Base-by-base conservation (phyloP, 441 rosid genomes). In the Arabidopsis hybrid region DNA sequence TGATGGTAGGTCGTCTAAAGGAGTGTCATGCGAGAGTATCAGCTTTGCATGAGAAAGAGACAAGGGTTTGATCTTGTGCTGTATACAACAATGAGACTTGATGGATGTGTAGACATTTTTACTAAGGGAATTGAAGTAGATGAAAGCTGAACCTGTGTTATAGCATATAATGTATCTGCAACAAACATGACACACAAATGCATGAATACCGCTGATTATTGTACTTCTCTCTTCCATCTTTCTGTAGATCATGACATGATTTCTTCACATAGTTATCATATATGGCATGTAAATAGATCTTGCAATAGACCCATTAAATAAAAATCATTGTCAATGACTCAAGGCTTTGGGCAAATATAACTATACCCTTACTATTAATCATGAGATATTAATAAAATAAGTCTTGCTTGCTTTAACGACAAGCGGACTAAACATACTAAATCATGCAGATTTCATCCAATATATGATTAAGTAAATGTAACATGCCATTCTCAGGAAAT, bases 1-100 rank as follows among this genome's bases (percentile, higher is more conserved):
- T 17, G 87, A 80, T 66, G 76, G 66, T 34, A 68, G 71, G 29
- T 78, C 75, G 39, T 57, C 75, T 42, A 73, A 61, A 55, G 81
- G 78, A 57, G 46, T 39, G 8, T 78, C 81, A 47, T 21, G 49
- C 35, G 81, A 78, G 50, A 72, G 65, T 35, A 62, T 78, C 58
- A 73, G 68, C 60, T 26, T 73, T 13, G 35, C 32, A 11, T 72
- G 42, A 78, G n/a, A 34, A 49, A 49, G 14, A 40, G n/a, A 53
- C 8, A 6, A 43, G 52, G 16, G 38, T 55, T 42, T 8, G 6
- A 45, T 49, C 42, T 59, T 51, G 39, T 42, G 52, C 7, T 50
- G 73, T 53, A 35, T 40, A 68, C 40, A 39, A 60, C 18, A 26
- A 16, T n/a, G 56, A 32, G 18, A 13, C 2, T 40, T 39, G 14